Evolutionary conservation across 139 green algal species (phyloP), one percentile per base, ranked within the genome.

Genomic region (Trebouxia sp.): DNA sequence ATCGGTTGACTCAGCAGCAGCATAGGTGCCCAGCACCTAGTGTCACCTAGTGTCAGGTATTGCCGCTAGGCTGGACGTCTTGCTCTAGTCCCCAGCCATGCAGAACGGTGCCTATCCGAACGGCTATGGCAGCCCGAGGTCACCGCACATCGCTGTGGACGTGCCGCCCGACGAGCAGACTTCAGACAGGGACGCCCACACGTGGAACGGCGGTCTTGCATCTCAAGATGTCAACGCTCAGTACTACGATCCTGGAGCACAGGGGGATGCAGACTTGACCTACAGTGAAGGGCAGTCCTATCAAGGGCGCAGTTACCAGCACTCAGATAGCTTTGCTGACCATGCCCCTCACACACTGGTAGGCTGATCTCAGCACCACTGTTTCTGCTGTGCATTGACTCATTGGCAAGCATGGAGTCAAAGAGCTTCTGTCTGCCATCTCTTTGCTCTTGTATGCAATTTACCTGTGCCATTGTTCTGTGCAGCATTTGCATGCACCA

Each of bases 281-380:
- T 72, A 43, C 37, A 35, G 62, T 9, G 62, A 72, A 35, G n/a
- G n/a, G n/a, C n/a, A n/a, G n/a, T n/a, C n/a, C n/a, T n/a, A n/a
- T n/a, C n/a, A n/a, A n/a, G 62, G 62, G 3, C 35, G 62, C 10
- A 72, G 32, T 22, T 72, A 28, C 20, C 62, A 72, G 32, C 62
- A 72, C 28, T 72, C 62, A 72, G 20, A 14, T 35, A 72, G 62
- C 32, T 72, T 72, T 45, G 62, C 62, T 72, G 62, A 72, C 62
- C 32, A 72, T 24, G n/a, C 62, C 26, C 62, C 62, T 43, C 62
- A 45, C 35, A 72, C 62, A 8, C 32, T 72, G 62, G 62, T 72
- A 43, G 28, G 32, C n/a, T n/a, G 4, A 14, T 53, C 3, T 8
- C 35, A 72, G 11, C 12, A 1, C 15, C 4, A 3, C 14, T 45